These are phyloP conservation scores for Microthyrium microscopicum DNA, from an alignment of 2,329 filamentous ascomycete genomes.

Conservation along the genomic window DNA sequence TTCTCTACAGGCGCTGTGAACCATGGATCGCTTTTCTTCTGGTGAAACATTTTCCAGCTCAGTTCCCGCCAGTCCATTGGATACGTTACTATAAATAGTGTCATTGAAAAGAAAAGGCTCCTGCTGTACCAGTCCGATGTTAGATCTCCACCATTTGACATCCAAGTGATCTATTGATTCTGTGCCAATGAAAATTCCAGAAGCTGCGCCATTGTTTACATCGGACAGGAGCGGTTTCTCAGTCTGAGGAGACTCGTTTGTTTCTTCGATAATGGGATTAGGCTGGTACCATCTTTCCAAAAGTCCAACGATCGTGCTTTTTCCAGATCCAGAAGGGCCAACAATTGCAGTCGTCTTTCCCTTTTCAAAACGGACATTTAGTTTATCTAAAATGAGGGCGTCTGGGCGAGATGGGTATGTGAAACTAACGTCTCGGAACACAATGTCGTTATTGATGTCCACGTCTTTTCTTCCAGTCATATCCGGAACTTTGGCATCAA, in stretches of 20 bases:
- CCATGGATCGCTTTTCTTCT: slow-evolving; percentile 40
- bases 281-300: slow-evolving; percentile 22
- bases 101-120: slow-evolving; percentile 26
- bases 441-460: slow-evolving; percentile 17
- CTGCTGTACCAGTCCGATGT: slow-evolving; percentile 27
- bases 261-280: not conserved
- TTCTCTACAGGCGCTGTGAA: slow-evolving; percentile 22
- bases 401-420: slow-evolving; percentile 28
- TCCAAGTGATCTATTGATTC: slow-evolving; percentile 17
- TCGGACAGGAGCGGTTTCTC: not conserved
- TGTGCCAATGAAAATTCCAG: slow-evolving; percentile 14
- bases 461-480: slow-evolving; percentile 10
- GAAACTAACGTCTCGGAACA: slow-evolving; percentile 23
- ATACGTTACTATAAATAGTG: slow-evolving; percentile 23
- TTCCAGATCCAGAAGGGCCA: slow-evolving; percentile 27
- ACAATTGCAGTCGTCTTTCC: slow-evolving; percentile 29
- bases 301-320: slow-evolving; percentile 27
- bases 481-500: slow-evolving; percentile 14
- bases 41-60: slow-evolving; percentile 34
- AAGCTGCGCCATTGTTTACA: not conserved
- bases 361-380: slow-evolving; percentile 20
- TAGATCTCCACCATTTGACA: slow-evolving; percentile 27
- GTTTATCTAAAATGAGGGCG: slow-evolving; percentile 21
- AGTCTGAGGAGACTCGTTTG: not conserved
- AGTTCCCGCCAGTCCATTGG: slow-evolving; percentile 21